A percentile compares a stretch with the other conserved stretches of the same genome.
These are phyloP conservation scores for Chalara sp. DNA, from an alignment of 2,329 filamentous ascomycete genomes.

Conservation along the genomic window DNA sequence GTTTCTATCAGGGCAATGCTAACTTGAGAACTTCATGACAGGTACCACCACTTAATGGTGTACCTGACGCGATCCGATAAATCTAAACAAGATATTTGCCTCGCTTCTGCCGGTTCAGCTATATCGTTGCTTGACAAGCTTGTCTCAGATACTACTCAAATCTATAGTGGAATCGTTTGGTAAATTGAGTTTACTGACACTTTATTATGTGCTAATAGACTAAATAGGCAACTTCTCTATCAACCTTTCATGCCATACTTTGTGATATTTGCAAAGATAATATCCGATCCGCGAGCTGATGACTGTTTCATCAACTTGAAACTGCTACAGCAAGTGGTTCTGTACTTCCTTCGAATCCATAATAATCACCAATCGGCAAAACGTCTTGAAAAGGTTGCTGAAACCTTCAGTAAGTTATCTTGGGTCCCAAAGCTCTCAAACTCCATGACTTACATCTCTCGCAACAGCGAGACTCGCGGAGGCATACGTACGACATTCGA, in stretches of 20 bases:
- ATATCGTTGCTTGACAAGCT: slow-evolving; percentile 8
- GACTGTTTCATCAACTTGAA: slow-evolving; percentile 7
- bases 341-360: slow-evolving; percentile 10
- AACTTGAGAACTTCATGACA: too few relatives aligned
- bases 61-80: slow-evolving; percentile 7
- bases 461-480: too few relatives aligned
- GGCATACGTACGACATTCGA: too few relatives aligned
- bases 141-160: slow-evolving; percentile 7
- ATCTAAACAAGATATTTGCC: slow-evolving; percentile 3
- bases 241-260: slow-evolving; percentile 13
- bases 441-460: too few relatives aligned
- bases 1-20: too few relatives aligned
- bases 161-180: slow-evolving; percentile 12
- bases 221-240: slow-evolving; percentile 10
- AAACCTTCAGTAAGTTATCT: too few relatives aligned
- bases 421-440: too few relatives aligned
- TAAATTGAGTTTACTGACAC: neutral
- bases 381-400: too few relatives aligned
- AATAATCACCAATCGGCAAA: neutral
- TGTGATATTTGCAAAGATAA: slow-evolving; percentile 9
- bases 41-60: slow-evolving; percentile 9
- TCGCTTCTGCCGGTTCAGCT: slow-evolving; percentile 6
- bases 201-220: neutral
- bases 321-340: slow-evolving; percentile 5
- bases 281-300: slow-evolving; percentile 5